Conservation (phyloP, 176 grass and related monocot genomes). For the Olyra latifolia region DNA sequence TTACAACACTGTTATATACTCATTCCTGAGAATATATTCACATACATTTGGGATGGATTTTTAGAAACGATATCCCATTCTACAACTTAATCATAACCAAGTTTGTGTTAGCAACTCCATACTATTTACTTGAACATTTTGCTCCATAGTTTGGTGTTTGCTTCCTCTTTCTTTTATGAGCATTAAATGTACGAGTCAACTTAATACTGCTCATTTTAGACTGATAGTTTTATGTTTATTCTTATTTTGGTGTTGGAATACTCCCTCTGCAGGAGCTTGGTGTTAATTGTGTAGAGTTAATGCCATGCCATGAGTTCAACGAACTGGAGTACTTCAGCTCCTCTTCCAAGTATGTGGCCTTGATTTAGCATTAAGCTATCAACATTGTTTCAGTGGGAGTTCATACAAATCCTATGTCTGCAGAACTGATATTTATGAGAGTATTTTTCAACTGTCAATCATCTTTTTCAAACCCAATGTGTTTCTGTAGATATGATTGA, state of each 20-base stretch:
- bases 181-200: not conserved
- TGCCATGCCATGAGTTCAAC: conserved; percentile 97
- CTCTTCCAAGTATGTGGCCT: conserved; percentile 64
- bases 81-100: conserved; percentile 8
- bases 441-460: not conserved
- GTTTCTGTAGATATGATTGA: not conserved
- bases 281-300: conserved; percentile 93
- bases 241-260: conserved; percentile 30
- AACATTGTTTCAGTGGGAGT: not conserved
- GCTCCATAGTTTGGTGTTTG: not conserved
- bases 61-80: not conserved
- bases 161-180: not conserved
- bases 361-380: not conserved
- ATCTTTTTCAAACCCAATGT: not conserved
- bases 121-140: not conserved
- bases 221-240: conserved; percentile 4
- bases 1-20: not conserved
- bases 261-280: conserved; percentile 70
- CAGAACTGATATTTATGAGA: not conserved
- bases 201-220: not conserved
- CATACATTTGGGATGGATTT: not conserved
- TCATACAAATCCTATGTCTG: not conserved
- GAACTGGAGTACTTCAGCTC: conserved; percentile 81
- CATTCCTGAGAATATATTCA: not conserved
- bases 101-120: conserved; percentile 11